These are phyloP conservation scores for Erigeron philadelphicus DNA, from an alignment of 140 eudicot species.

Conservation along the genomic window DNA sequence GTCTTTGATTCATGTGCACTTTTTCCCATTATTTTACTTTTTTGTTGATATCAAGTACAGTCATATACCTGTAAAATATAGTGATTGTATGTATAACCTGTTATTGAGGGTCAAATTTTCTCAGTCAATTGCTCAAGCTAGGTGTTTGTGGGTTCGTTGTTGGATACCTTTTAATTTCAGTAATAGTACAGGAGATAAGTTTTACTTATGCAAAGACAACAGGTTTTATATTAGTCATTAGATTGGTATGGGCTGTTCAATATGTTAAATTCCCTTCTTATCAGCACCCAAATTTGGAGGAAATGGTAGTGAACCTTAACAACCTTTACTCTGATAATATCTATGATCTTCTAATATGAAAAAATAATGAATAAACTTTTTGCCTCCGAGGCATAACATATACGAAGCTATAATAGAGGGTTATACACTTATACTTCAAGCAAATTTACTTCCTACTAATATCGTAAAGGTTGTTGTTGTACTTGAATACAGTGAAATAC, in stretches of 20 bases:
- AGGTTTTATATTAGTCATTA: too few relatives aligned
- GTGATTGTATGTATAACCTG: not conserved
- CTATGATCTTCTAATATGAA: not conserved
- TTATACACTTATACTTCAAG: too few relatives aligned
- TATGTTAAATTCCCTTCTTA: not conserved
- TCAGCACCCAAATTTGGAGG: not conserved
- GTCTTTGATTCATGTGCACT: not conserved
- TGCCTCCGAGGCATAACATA: not conserved
- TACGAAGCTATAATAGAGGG: too few relatives aligned
- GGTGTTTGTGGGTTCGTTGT: slow-evolving; percentile 9
- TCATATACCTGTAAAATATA: slow-evolving; percentile 6
- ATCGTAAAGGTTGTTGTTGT: too few relatives aligned
- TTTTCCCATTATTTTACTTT: not conserved
- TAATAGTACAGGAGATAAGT: slow-evolving; percentile 1
- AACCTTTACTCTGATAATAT: not conserved
- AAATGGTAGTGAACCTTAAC: slow-evolving; percentile 1
- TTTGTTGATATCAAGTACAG: not conserved
- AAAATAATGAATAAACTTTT: not conserved
- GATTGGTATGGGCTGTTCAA: not conserved
- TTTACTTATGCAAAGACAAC: not conserved
- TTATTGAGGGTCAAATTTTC: not conserved
- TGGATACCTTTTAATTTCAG: not conserved
- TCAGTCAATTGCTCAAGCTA: not conserved
- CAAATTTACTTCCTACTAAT: too few relatives aligned
- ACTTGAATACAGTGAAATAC: too few relatives aligned